Evolutionary conservation across 257 asterid genomes (phyloP).

Genomic region (Ehretia macrophylla): DNA sequence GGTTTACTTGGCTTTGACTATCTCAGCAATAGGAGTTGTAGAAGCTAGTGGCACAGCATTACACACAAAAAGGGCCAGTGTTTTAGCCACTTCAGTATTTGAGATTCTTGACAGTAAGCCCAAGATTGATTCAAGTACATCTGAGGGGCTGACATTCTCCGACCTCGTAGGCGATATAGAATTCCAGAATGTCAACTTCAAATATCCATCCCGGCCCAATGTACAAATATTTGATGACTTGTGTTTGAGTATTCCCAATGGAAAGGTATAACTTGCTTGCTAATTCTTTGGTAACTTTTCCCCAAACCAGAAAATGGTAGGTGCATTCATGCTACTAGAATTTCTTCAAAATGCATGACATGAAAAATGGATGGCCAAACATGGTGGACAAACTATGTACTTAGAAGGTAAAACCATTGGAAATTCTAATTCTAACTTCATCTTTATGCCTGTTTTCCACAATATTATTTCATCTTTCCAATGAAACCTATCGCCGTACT

Average conservation of each 20-base stretch:
- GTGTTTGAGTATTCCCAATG: conserved; percentile 19
- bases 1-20: conserved; percentile 28
- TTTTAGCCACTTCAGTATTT: conserved; percentile 13
- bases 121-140: conserved; percentile 15
- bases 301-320: not conserved
- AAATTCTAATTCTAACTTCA: too few relatives aligned
- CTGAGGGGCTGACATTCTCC: conserved; percentile 7
- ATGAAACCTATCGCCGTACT: too few relatives aligned
- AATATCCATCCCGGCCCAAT: conserved; percentile 25
- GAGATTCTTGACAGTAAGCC: conserved; percentile 25
- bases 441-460: too few relatives aligned
- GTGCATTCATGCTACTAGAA: not conserved
- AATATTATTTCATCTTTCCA: too few relatives aligned
- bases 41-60: conserved; percentile 18
- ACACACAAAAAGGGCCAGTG: conserved; percentile 16
- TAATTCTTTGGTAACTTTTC: not conserved
- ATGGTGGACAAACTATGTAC: too few relatives aligned
- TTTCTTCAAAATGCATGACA: too few relatives aligned
- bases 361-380: too few relatives aligned
- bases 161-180: conserved; percentile 22
- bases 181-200: conserved; percentile 14
- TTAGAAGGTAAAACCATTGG: too few relatives aligned
- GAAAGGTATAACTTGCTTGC: conserved; percentile 18
- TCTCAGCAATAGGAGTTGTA: conserved; percentile 25
- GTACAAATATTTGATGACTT: conserved; percentile 21